Percentiles rank a stretch among this genome's conserved stretches.
Conservation (phyloP, 2,329 filamentous ascomycete genomes). For the Beauveria asiatica region DNA sequence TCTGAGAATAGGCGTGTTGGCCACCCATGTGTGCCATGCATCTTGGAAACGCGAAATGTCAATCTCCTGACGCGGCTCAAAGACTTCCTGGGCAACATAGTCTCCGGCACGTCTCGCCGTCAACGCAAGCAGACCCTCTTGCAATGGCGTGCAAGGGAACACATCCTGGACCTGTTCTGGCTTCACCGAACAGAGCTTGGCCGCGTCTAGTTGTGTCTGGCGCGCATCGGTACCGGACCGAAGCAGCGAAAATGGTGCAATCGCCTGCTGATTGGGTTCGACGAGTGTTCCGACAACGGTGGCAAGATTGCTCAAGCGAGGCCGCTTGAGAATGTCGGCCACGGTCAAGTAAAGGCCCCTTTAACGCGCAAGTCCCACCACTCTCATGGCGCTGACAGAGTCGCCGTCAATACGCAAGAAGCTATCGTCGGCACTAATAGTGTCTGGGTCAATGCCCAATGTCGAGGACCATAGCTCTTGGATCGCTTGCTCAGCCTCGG, state of each 20-base stretch:
- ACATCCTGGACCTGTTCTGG: conserved; percentile 14
- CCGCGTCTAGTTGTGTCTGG: neutral
- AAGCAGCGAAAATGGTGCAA: neutral
- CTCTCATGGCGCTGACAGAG: conserved; percentile 41
- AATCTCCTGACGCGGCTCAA: conserved; percentile 10
- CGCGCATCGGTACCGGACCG: neutral
- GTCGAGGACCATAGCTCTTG: conserved; percentile 2
- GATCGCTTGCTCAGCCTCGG: neutral
- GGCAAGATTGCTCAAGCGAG: conserved; percentile 37
- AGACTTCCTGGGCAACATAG: conserved; percentile 15
- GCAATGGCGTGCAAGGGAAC: conserved; percentile 17
- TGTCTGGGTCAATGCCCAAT: neutral
- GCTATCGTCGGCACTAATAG: conserved; percentile 13
- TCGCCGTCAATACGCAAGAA: conserved; percentile 20
- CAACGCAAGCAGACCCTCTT: conserved; percentile 16
- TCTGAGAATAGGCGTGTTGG: conserved; percentile 9
- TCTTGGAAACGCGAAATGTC: conserved; percentile 9
- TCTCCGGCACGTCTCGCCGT: conserved; percentile 12
- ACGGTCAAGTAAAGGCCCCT: conserved; percentile 34
- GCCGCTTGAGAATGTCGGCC: conserved; percentile 35
- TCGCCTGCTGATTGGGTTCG: neutral
- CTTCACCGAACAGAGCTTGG: conserved; percentile 12
- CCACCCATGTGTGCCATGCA: conserved; percentile 14
- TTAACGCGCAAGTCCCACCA: conserved; percentile 33
- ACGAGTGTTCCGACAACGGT: conserved; percentile 9